These are phyloP conservation scores for Peterozyma toletana DNA, from an alignment of 805 yeast genomes.

Conservation along the genomic window DNA sequence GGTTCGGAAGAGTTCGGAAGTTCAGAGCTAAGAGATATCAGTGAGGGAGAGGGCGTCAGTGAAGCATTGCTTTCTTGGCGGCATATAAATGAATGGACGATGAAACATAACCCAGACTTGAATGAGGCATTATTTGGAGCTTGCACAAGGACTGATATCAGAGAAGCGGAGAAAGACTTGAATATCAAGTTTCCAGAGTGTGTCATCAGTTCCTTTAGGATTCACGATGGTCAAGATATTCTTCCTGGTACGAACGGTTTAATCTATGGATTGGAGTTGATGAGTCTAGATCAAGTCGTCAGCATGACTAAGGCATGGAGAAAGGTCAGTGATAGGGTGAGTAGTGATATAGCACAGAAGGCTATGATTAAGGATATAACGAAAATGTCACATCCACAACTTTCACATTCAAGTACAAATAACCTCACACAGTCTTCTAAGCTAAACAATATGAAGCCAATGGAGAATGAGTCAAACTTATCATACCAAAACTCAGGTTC, in stretches of 20 bases:
- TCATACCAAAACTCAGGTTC: background rate
- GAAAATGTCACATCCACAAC: slow-evolving; percentile 10
- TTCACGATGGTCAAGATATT: slow-evolving; percentile 85
- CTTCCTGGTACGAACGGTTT: slow-evolving; percentile 65
- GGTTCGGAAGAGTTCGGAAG: slow-evolving; percentile 21
- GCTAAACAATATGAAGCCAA: slow-evolving; percentile 1
- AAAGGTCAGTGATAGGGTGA: slow-evolving; percentile 45
- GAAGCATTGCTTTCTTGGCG: slow-evolving; percentile 76
- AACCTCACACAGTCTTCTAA: slow-evolving; percentile 4
- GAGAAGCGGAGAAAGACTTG: slow-evolving; percentile 73
- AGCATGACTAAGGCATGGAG: slow-evolving; percentile 82
- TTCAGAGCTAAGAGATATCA: slow-evolving; percentile 20
- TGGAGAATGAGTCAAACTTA: background rate
- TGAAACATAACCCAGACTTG: slow-evolving; percentile 61
- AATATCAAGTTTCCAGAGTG: slow-evolving; percentile 65
- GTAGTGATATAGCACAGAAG: slow-evolving; percentile 14
- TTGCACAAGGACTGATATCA: slow-evolving; percentile 67
- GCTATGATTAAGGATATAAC: slow-evolving; percentile 8
- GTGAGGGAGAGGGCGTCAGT: slow-evolving; percentile 44
- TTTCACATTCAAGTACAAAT: slow-evolving; percentile 13
- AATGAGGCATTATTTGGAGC: slow-evolving; percentile 62
- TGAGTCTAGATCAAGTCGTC: slow-evolving; percentile 71
- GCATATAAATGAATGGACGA: slow-evolving; percentile 72
- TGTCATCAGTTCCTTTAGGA: slow-evolving; percentile 60
- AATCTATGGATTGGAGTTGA: slow-evolving; percentile 67